Conservation (phyloP, 768 basidiomycete species). For the Trametes sanguinea region DNA sequence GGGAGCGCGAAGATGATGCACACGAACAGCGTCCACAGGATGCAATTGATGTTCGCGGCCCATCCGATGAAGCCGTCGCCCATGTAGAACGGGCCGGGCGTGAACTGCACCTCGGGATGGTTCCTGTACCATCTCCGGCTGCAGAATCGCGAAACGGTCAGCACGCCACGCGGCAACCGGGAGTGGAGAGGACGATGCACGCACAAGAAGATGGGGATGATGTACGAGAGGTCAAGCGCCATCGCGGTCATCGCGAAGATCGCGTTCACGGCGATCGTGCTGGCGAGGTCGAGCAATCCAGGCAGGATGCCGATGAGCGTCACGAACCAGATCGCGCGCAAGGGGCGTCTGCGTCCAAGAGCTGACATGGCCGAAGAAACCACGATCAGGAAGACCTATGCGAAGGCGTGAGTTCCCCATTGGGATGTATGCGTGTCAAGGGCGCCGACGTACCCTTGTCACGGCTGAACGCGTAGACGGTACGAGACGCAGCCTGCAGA, state of each 20-base stretch:
- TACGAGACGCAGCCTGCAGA: constrained; percentile 80
- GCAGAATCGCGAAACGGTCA: background rate
- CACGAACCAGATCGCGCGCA: constrained; percentile 75
- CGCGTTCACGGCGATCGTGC: constrained; percentile 73
- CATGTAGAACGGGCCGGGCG: constrained; percentile 87
- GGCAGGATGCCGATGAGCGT: constrained; percentile 69
- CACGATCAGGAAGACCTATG: constrained; percentile 71
- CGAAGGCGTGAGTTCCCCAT: background rate
- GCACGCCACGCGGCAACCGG: background rate
- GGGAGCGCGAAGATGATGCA: constrained; percentile 75
- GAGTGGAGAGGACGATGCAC: constrained; percentile 11
- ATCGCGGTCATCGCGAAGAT: constrained; percentile 83
- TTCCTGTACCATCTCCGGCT: constrained; percentile 63
- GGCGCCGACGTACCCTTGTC: constrained; percentile 55
- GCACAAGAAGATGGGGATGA: constrained; percentile 75
- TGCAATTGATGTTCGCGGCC: constrained; percentile 63
- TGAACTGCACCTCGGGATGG: constrained; percentile 83
- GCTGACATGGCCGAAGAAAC: constrained; percentile 73
- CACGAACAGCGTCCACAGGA: constrained; percentile 69
- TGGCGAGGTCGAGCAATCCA: constrained; percentile 75
- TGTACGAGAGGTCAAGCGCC: constrained; percentile 76
- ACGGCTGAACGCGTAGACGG: constrained; percentile 82
- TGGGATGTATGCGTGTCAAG: background rate
- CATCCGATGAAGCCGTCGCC: constrained; percentile 66
- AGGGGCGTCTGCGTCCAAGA: constrained; percentile 70